These are phyloP conservation scores for Rosa lucieae DNA, from an alignment of 306 rosid genomes.

Conservation along the genomic window DNA sequence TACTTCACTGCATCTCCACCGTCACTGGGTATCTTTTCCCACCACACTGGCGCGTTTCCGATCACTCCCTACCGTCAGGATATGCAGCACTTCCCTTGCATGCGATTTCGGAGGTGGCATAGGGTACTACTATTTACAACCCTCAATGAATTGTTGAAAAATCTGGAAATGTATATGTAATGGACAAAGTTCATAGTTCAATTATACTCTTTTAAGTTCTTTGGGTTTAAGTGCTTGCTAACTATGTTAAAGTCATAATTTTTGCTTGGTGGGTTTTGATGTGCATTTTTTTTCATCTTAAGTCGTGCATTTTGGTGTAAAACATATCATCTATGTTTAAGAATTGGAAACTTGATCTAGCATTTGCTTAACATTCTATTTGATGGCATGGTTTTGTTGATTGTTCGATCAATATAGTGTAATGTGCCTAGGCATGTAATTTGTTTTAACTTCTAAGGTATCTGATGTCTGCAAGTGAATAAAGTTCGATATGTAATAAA, in stretches of 20 bases:
- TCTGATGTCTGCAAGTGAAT: not conserved
- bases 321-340: not conserved
- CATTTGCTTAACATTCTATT: not conserved
- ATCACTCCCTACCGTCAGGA: constrained; percentile 29
- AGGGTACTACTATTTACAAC: constrained; percentile 42
- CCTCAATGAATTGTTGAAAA: not conserved
- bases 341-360: not conserved
- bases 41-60: constrained; percentile 34
- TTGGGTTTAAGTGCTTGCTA: not conserved
- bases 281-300: not conserved
- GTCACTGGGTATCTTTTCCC: constrained; percentile 23
- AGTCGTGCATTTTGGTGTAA: not conserved
- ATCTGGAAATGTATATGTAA: not conserved
- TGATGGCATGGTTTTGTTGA: constrained; percentile 4
- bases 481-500: not conserved
- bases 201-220: not conserved
- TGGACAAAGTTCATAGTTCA: not conserved
- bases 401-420: not conserved
- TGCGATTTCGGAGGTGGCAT: constrained; percentile 45
- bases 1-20: constrained; percentile 24
- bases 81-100: constrained; percentile 23
- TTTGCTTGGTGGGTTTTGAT: not conserved
- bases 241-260: not conserved
- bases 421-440: too few species aligned
- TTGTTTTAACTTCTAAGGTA: not conserved